Evolutionary conservation across 1,139 yeast species (phyloP), one percentile per base, ranked within the genome.

Genomic region (Pichia sp.): DNA sequence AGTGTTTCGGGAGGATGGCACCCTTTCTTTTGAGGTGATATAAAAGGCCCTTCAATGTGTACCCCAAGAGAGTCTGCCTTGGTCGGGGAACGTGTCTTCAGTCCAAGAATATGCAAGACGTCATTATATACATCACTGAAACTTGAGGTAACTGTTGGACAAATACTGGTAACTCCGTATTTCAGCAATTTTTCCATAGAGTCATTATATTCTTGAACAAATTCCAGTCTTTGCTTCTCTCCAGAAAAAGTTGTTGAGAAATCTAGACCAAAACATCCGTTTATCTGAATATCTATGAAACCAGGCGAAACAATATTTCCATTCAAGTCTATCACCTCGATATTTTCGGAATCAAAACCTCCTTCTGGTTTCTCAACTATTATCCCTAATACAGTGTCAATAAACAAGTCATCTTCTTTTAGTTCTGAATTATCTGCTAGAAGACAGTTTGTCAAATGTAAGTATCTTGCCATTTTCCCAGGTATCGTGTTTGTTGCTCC

Each of bases 41-140:
- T 77, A 64, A 82, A 81, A 4, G 87, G 87, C 8, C 87, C 87
- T 62, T 82, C 87, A 50, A 80, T 68, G 62, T 82, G 87, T n/a
- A 84, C 84, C 4, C 87, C 87, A 52, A 82, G 70, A 5, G 80
- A 76, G 63, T 82, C 87, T 1, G 60, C 45, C 61, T 74, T 78
- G 50, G 65, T 61, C 38, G 62, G 51, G 11, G 51, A 45, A 61
- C 74, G 77, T 47, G 66, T 61, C 40, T 62, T 54, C 7, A 70
- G 62, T 16, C 71, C 70, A 61, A 80, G 73, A 40, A 74, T 64
- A 4, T 84, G 84, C 56, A 82, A 69, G 10, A 80, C 81, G 56
- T 74, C 77, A 45, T 69, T 68, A 65, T 82, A 82, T 30, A 80
- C 83, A 53, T 76, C 74, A 7, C 81, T 78, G 62, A 75, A 77